Base-by-base conservation (phyloP, 768 basidiomycete species). In the Tylopilus rubrobrunneus region DNA sequence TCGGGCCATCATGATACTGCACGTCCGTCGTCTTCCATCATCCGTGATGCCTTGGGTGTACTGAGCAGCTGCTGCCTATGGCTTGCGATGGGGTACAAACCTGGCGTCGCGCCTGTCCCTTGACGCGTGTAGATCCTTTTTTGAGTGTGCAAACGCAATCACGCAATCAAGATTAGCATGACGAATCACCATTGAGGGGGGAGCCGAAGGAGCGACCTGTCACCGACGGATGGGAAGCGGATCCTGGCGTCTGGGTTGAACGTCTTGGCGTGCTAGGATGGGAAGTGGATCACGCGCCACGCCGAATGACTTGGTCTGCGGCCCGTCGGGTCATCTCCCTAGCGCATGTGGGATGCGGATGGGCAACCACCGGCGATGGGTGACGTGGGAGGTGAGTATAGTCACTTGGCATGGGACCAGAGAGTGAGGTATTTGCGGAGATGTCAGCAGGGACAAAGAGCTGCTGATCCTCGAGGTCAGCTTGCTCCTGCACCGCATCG, bases 391-490 rank as follows among this genome's bases (percentile, higher is more conserved):
- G 42, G 43, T 36, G 53, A 17, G 21, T 42, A 23, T 42, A 47
- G 25, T 63, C 61, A 48, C 46, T 27, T 12, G 55, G 51, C 29
- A 25, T 31, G 29, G 46, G n/a, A 25, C 41, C 41, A 41, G 56
- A 29, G 5, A 34, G 34, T 37, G 37, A 31, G 41, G 53, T 28
- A 37, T 41, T 59, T 39, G 5, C 40, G 40, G 69, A 70, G 41
- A 72, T 64, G 55, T 88, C 85, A 25, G 86, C 87, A 27, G 89
- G 89, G 25, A 89, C 84, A 61, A 90, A 90, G 28, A 89, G 73
- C 41, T 82, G 76, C 56, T 83, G 83, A 43, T 82, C 80, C 59
- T 86, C 84, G 55, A 77, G 80, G 56, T 82, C 82, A 33, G 76
- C 72, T 27, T 67, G 67, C 52, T 80, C 78, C 19, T 72, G 75